phyloP scores from a whole-genome alignment of 345 rosid species.

The Gossypium raimondii region DNA sequence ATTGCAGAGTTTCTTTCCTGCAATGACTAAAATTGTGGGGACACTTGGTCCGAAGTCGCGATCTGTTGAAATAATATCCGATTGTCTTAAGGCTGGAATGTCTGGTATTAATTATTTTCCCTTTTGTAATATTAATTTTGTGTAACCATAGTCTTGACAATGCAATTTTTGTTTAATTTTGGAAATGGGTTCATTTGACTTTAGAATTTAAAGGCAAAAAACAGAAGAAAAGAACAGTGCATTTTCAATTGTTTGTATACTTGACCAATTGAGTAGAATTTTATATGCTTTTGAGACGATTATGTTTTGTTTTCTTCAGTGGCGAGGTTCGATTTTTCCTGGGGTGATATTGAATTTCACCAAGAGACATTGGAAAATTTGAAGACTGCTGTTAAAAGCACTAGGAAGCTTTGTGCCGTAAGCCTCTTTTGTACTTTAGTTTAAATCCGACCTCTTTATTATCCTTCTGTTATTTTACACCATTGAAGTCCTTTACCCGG shows the following conservation, averaged over 20 bases:
- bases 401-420: conserved; percentile 68
- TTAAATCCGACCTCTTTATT: background rate
- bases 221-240: background rate
- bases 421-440: conserved; percentile 16
- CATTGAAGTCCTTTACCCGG: background rate
- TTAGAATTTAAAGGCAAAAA: background rate
- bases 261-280: background rate
- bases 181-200: conserved; percentile 1
- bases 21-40: conserved; percentile 70
- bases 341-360: conserved; percentile 61
- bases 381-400: conserved; percentile 47
- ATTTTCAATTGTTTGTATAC: background rate
- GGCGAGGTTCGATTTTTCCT: conserved; percentile 73
- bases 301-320: conserved; percentile 28
- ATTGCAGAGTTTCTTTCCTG: conserved; percentile 59
- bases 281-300: conserved; percentile 13
- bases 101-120: conserved; percentile 38
- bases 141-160: background rate
- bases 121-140: background rate
- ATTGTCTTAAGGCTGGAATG: conserved; percentile 67
- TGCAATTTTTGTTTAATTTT: background rate
- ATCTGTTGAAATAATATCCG: conserved; percentile 41
- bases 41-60: conserved; percentile 63
- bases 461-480: background rate
- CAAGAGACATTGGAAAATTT: conserved; percentile 65